phyloP scores from a whole-genome alignment of 1,284 basidiomycete genomes.

The Schizophyllum commune region DNA sequence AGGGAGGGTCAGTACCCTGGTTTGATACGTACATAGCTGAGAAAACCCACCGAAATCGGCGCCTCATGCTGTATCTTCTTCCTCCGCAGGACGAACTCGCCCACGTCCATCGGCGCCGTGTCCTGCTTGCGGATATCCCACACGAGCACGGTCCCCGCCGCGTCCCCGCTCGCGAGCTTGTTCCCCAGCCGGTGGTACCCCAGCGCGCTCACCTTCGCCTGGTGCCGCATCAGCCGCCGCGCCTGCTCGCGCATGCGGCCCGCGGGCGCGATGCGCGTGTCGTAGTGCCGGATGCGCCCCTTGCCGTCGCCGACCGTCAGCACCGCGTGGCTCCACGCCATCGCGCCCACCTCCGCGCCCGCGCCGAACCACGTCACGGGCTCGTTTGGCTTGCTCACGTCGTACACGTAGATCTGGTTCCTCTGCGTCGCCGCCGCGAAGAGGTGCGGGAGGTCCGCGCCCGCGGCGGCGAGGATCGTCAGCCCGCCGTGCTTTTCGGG shows the following conservation, averaged over 20 bases:
- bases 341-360: constrained; percentile 35
- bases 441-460: constrained; percentile 26
- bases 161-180: constrained; percentile 45
- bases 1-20: not conserved
- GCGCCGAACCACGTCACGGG: constrained; percentile 31
- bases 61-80: constrained; percentile 51
- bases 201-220: constrained; percentile 37
- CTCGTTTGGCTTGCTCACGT: constrained; percentile 36
- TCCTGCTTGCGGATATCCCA: constrained; percentile 40
- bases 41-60: constrained; percentile 47
- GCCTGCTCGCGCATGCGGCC: constrained; percentile 45
- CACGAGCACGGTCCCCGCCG: constrained; percentile 39
- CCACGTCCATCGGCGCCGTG: constrained; percentile 40
- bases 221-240: constrained; percentile 42
- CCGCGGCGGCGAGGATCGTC: constrained; percentile 34
- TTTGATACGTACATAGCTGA: not conserved
- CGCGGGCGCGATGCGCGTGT: constrained; percentile 35
- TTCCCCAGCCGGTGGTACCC: constrained; percentile 43
- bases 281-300: constrained; percentile 45
- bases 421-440: constrained; percentile 41
- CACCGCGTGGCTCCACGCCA: constrained; percentile 40
- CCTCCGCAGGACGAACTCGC: constrained; percentile 42
- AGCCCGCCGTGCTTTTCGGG: constrained; percentile 37
- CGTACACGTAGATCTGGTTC: constrained; percentile 45
- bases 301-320: constrained; percentile 41